A percentile compares a stretch with the other conserved stretches of the same genome.
Conservation (phyloP, 225 moss, liverwort and hornwort species). For the Pseudoscleropodium purum region DNA sequence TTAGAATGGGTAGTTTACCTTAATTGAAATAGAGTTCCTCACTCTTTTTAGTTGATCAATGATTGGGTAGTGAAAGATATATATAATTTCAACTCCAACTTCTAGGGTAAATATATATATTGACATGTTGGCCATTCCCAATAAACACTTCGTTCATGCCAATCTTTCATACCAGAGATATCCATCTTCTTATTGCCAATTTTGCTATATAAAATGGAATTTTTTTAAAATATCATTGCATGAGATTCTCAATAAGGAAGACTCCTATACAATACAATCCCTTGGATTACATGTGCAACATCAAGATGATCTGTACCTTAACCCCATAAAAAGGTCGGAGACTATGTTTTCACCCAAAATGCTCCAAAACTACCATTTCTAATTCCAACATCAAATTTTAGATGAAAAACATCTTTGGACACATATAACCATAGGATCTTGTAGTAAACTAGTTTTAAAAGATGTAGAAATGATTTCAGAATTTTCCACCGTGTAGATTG, state of each 20-base stretch:
- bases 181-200: neutral
- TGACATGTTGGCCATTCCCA: neutral
- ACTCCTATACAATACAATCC: neutral
- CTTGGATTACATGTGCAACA: neutral
- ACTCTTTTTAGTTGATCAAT: neutral
- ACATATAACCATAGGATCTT: too few relatives aligned
- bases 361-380: too few relatives aligned
- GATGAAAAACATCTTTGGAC: too few relatives aligned
- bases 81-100: rapidly evolving
- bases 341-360: too few relatives aligned
- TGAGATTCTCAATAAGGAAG: neutral
- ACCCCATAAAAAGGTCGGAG: too few relatives aligned
- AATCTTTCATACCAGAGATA: too few relatives aligned
- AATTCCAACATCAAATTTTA: too few relatives aligned
- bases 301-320: too few relatives aligned
- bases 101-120: neutral
- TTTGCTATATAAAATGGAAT: neutral
- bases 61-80: neutral
- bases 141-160: too few relatives aligned
- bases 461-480: too few relatives aligned
- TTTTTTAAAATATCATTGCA: neutral
- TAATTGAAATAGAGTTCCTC: rapidly evolving
- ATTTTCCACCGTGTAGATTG: too few relatives aligned
- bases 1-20: neutral
- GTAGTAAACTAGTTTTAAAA: too few relatives aligned